Percentiles rank a stretch among this genome's conserved stretches.
Conservation (phyloP, 176 grass and related monocot species). For the Hordeum vulgare region DNA sequence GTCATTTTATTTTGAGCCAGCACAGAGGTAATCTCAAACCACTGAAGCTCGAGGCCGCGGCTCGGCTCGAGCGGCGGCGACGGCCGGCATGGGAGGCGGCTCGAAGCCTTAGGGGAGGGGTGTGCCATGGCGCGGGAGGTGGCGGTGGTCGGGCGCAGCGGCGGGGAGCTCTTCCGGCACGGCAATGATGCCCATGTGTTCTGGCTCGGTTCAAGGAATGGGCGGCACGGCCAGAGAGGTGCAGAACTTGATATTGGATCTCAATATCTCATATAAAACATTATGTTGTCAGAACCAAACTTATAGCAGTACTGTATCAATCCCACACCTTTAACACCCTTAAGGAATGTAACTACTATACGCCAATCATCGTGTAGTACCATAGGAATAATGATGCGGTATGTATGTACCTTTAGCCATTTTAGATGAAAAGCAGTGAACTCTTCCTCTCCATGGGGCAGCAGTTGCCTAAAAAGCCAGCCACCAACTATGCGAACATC, state of each 20-base stretch:
- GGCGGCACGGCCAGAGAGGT: too few species aligned
- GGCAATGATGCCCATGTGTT: too few species aligned
- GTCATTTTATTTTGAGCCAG: not conserved
- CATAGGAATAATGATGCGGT: not conserved
- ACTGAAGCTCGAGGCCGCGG: not conserved
- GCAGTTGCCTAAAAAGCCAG: conserved; percentile 93
- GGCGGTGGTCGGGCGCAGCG: too few species aligned
- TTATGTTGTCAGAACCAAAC: not conserved
- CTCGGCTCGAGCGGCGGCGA: too few species aligned
- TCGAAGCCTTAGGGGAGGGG: too few species aligned
- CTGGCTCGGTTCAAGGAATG: too few species aligned
- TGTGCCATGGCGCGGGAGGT: too few species aligned
- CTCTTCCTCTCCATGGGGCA: conserved; percentile 84
- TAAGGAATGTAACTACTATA: conserved; percentile 3
- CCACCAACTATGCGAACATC: conserved; percentile 84
- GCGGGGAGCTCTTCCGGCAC: too few species aligned
- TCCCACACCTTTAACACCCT: not conserved
- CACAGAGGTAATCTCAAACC: not conserved
- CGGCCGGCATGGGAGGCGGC: too few species aligned
- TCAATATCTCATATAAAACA: not conserved
- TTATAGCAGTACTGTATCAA: not conserved
- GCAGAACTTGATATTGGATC: not conserved
- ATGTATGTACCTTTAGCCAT: conserved; percentile 48
- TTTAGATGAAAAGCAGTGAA: conserved; percentile 73
- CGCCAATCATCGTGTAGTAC: not conserved